Conservation (phyloP, 2,329 filamentous ascomycete species). For the Calcarisporium arbuscula region DNA sequence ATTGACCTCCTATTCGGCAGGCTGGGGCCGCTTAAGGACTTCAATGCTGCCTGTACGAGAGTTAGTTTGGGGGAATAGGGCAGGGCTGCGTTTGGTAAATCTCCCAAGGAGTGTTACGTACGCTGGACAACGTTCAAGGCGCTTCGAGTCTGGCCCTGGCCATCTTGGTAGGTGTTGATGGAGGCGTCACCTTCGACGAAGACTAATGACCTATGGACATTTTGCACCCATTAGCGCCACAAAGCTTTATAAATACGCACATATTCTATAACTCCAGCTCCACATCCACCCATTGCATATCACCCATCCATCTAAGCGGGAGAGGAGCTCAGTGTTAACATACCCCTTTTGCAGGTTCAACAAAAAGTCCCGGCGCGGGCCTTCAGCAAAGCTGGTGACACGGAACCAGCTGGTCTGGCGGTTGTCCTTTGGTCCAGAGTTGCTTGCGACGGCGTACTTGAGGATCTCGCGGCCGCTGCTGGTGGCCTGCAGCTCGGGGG, state of each 20-base stretch:
- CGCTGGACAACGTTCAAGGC: slow-evolving; percentile 71
- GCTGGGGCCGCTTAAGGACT: slow-evolving; percentile 36
- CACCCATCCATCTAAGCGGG: no score
- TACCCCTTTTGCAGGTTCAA: slow-evolving; percentile 78
- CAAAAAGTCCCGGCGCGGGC: slow-evolving; percentile 64
- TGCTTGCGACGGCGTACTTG: slow-evolving; percentile 70
- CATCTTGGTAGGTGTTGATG: slow-evolving; percentile 60
- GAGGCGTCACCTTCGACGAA: slow-evolving; percentile 77
- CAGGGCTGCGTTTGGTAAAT: not conserved
- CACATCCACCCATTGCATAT: no score
- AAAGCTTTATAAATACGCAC: no score
- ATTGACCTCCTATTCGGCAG: slow-evolving; percentile 15
- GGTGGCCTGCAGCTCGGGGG: slow-evolving; percentile 68
- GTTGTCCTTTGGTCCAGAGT: slow-evolving; percentile 60
- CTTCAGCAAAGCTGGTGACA: slow-evolving; percentile 68
- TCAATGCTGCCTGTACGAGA: slow-evolving; percentile 34
- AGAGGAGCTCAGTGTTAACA: no score
- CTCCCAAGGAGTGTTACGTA: slow-evolving; percentile 43
- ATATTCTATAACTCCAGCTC: no score
- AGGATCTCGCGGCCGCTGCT: slow-evolving; percentile 68
- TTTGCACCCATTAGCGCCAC: no score
- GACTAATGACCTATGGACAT: slow-evolving; percentile 58
- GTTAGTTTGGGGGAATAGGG: not conserved
- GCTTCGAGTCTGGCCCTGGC: slow-evolving; percentile 61
- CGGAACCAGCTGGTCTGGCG: slow-evolving; percentile 80